Evolutionary conservation across 352 stramenopile genomes (phyloP), one percentile per base, ranked within the genome.

Genomic region (Phytophthora uliginosa): DNA sequence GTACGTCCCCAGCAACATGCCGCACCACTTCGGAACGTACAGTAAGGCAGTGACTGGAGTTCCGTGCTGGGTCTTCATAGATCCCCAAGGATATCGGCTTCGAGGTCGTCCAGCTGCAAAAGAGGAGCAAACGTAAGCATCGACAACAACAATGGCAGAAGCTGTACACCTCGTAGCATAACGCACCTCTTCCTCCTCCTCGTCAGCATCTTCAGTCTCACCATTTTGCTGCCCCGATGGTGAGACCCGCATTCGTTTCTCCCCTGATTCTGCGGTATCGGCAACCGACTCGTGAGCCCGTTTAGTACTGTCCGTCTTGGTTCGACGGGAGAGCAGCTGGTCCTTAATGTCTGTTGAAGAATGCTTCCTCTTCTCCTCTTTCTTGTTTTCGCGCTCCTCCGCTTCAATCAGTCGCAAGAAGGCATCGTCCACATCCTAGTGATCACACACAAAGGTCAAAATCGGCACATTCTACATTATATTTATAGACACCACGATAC

Each of bases 401-500:
- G 86, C 86, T 58, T 92, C 83, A 31, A 95, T 92, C 22, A 95
- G 82, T 18, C 86, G 76, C 58, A 89, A 69, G 69, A 95, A 94
- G 3, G 88, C 85, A 64, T 94, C 86, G 59, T 95, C 85, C 8
- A 94, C 88, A 67, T 94, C 85, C 86, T 90, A 38, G 22, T 51
- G 7, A 24, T 59, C 8, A 65, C 13, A 66, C 17, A 55, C 12
- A 61, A 18, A 70, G 59, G 54, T 51, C 33, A 42, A 50, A 47
- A 48, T 22, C 7, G n/a, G 2, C 56, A 20, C 0, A 33, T 40
- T 15, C 34, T 4, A 15, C 24, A 40, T 45, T 56, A 24, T 40
- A 9, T 36, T 22, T 22, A 51, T 13, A n/a, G 52, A 50, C 24
- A 12, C 5, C 3, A 58, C 3, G 17, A 28, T 78, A 82, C 78